Conservation (phyloP, 768 basidiomycete species). For the Gymnopilus junonius region DNA sequence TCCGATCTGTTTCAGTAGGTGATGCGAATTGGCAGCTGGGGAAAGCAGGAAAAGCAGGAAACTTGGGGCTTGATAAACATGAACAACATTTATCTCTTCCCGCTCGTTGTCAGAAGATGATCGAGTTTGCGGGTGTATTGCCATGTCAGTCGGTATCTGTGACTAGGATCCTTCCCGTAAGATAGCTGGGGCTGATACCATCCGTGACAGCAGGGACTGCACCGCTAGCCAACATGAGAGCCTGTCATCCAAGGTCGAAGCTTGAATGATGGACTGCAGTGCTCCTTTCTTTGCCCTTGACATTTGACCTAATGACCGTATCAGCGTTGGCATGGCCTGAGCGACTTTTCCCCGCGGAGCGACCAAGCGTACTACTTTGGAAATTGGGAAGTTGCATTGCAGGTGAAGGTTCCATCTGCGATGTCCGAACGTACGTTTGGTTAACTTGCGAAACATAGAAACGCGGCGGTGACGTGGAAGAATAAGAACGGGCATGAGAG, state of each 20-base stretch:
- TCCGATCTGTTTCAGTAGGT: not conserved
- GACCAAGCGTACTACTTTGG: constrained; percentile 25
- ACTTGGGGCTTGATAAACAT: not conserved
- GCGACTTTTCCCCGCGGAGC: constrained; percentile 18
- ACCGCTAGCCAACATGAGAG: not conserved
- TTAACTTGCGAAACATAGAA: constrained; percentile 40
- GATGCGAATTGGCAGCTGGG: not conserved
- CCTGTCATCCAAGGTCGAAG: not conserved
- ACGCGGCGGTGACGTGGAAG: constrained; percentile 37
- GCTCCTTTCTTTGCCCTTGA: not conserved
- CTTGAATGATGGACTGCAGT: not conserved
- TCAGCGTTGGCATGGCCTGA: not conserved
- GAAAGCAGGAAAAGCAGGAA: not conserved
- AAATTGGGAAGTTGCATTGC: constrained; percentile 50
- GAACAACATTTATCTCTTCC: not conserved
- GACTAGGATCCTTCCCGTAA: not conserved
- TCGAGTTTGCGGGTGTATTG: not conserved
- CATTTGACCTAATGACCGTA: not conserved
- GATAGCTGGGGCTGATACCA: not conserved
- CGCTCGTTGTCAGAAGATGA: not conserved
- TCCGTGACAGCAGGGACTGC: not conserved
- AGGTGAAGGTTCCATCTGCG: constrained; percentile 59
- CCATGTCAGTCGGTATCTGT: not conserved
- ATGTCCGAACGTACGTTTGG: constrained; percentile 45
- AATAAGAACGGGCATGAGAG: constrained; percentile 23